These are phyloP conservation scores for Volvariella surrecta DNA, from an alignment of 1,284 basidiomycete genomes.

Conservation along the genomic window DNA sequence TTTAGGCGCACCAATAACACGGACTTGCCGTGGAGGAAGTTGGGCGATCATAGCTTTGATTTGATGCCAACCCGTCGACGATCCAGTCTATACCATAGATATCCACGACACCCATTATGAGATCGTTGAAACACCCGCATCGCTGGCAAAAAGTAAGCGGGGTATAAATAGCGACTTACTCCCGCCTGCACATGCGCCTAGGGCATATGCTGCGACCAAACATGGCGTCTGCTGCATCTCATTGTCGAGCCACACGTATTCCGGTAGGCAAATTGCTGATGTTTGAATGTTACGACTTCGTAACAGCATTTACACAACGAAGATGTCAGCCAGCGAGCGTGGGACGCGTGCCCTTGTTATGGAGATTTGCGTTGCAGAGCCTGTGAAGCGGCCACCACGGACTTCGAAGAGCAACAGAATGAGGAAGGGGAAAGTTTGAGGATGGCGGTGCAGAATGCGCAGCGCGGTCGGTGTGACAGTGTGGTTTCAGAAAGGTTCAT, in stretches of 20 bases:
- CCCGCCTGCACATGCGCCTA: conserved; percentile 19
- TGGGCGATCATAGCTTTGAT: neutral
- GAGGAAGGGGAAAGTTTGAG: no score
- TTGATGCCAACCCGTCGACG: no score
- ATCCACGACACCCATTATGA: conserved; percentile 1
- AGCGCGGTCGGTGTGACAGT: no score
- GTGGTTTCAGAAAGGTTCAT: no score
- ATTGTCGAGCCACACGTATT: conserved; percentile 24
- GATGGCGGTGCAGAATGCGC: no score
- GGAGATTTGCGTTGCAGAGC: no score
- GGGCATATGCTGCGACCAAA: conserved; percentile 16
- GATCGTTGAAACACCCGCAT: neutral
- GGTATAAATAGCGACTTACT: conserved; percentile 15
- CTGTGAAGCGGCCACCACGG: no score
- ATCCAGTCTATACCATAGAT: conserved; percentile 3
- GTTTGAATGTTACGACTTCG: conserved; percentile 11
- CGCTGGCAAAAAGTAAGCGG: no score
- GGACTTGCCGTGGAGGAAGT: neutral
- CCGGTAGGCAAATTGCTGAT: conserved; percentile 16
- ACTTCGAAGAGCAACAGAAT: no score
- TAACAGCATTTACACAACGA: no score
- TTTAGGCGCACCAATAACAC: neutral
- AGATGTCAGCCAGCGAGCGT: no score
- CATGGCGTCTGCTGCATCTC: conserved; percentile 20
- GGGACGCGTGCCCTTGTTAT: no score